phyloP scores from a whole-genome alignment of 2,329 filamentous ascomycete species.

The Pseudodiploospora longispora region DNA sequence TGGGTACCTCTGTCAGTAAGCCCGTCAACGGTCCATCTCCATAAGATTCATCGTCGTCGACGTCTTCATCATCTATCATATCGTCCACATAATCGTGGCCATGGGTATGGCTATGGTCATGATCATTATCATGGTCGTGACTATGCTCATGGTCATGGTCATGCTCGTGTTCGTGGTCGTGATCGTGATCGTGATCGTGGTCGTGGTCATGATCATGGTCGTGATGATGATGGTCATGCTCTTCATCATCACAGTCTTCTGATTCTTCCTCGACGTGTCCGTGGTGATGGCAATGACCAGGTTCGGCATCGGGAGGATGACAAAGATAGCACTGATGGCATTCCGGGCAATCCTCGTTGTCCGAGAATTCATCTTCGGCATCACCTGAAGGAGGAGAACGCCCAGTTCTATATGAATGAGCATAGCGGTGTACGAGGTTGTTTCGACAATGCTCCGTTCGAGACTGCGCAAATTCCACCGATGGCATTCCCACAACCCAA shows the following conservation, averaged over 20 bases:
- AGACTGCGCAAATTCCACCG: conserved; percentile 50
- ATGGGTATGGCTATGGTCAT: conserved; percentile 29
- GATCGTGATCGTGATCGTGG: conserved; percentile 31
- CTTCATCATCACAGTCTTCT: conserved; percentile 3
- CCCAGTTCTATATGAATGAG: conserved; percentile 34
- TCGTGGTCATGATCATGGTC: conserved; percentile 23
- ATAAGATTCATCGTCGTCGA: conserved; percentile 70
- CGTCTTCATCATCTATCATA: conserved; percentile 58
- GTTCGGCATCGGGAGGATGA: conserved; percentile 36
- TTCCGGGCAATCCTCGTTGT: conserved; percentile 28
- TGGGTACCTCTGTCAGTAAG: conserved; percentile 83
- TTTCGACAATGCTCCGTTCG: conserved; percentile 51
- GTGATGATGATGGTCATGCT: conserved; percentile 9
- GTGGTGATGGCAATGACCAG: conserved; percentile 36
- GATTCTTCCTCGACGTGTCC: conserved; percentile 16
- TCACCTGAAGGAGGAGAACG: conserved; percentile 28
- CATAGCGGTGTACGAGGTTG: conserved; percentile 50
- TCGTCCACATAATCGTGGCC: conserved; percentile 42
- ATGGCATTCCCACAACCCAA: conserved; percentile 51
- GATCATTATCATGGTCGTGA: conserved; percentile 24
- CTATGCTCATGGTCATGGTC: conserved; percentile 8
- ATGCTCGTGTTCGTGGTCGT: conserved; percentile 13
- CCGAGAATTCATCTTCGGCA: conserved; percentile 31
- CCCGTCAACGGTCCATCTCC: conserved; percentile 73
- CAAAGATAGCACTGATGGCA: conserved; percentile 22